Base-by-base conservation (phyloP, 371 early-diverging fungal species). In the Batkoa obscura region DNA sequence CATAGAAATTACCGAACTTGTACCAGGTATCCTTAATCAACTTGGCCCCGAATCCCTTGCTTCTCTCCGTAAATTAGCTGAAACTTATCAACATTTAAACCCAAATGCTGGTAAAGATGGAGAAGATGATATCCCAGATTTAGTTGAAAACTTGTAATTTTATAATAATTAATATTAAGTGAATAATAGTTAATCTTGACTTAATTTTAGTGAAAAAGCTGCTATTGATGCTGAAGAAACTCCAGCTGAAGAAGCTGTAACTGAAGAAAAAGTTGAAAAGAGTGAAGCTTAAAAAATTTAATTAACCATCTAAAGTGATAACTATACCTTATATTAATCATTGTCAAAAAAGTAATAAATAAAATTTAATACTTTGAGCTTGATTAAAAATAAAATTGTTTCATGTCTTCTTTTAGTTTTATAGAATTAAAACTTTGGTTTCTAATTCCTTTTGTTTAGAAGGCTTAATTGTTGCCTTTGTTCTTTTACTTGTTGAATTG, bases 1-100 rank as follows among this genome's bases (percentile, higher is more conserved):
- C 12, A 17, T 93, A 83, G 88, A 89, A 69, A 71, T 90, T 66
- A 83, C 83, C 58, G 88, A 88, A 68, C 81, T 88, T 56, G 79
- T 94, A 60, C 94, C 95, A 61, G 85, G 81, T 50, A 93, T 97
- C 75, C 74, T 97, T 67, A 81, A 75, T 78, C 95, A 94, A 72
- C 75, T 97, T 61, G 96, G 94, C 60, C 88, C 93, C 57, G 93
- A 92, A 66, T 88, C 92, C 42, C 75, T 93, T 64, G 80, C 79
- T 65, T 78, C 75, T 66, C 82, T 95, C 64, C 83, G 88, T 64
- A 83, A 81, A 71, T 72, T 92, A 45, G 87, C 91, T 58, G 88
- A 88, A 70, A 72, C 79, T 59, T 83, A 81, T 81, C 85, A 86
- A 68, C 62, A 48, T 23, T n/a, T 55, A 10, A 56, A 57, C 50